Evolutionary conservation across 345 rosid species (phyloP).

Genomic region (Bretschneidera sinensis): DNA sequence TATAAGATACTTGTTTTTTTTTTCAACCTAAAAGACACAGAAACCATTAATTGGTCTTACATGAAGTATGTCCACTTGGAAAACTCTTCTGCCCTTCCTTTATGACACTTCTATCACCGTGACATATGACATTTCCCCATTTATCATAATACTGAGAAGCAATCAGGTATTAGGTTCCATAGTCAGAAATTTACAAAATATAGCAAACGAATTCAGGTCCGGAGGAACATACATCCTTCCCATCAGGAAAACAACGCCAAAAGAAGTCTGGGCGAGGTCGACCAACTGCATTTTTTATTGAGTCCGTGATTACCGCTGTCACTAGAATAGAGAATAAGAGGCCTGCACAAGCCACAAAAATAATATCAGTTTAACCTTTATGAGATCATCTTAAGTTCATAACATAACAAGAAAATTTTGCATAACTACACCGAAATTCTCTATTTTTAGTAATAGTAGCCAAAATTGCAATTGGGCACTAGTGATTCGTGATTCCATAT

Average conservation of each 20-base stretch:
- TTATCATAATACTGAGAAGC: slow-evolving; percentile 54
- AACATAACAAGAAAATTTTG: slow-evolving; percentile 5
- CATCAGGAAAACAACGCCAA: slow-evolving; percentile 98
- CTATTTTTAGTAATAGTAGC: no score
- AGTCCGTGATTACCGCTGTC: slow-evolving; percentile 69
- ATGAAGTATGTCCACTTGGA: slow-evolving; percentile 89
- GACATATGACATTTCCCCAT: slow-evolving; percentile 69
- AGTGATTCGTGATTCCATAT: no score
- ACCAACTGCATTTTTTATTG: slow-evolving; percentile 81
- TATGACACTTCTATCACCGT: slow-evolving; percentile 56
- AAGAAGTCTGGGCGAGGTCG: slow-evolving; percentile 93
- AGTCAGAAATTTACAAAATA: neutral
- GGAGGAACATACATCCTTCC: slow-evolving; percentile 56
- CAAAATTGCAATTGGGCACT: no score
- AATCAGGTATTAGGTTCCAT: neutral
- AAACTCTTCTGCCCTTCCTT: slow-evolving; percentile 92
- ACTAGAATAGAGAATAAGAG: slow-evolving; percentile 62
- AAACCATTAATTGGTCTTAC: slow-evolving; percentile 30
- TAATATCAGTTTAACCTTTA: neutral
- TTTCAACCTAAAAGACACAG: neutral
- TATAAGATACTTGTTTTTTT: neutral
- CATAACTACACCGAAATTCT: no score
- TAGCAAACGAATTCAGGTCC: neutral
- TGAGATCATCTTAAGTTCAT: no score
- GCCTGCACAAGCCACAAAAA: slow-evolving; percentile 38